Evolutionary conservation across 805 yeast genomes (phyloP).

Genomic region (Kazachstania viticola): DNA sequence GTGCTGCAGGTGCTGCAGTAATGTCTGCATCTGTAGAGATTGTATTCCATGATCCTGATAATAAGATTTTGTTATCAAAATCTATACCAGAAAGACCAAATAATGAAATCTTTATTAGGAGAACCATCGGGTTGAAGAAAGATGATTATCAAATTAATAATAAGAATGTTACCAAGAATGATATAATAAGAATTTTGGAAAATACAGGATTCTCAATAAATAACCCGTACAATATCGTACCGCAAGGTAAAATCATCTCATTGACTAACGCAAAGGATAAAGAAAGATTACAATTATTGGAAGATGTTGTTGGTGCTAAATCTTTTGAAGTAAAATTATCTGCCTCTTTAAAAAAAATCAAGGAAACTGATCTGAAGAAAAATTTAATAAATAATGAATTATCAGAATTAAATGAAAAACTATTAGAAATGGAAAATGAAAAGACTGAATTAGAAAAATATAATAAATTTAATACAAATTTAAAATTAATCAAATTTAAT

Average conservation of each 20-base stretch:
- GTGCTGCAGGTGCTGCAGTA: constrained; percentile 58
- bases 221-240: constrained; percentile 92
- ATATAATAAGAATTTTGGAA: constrained; percentile 70
- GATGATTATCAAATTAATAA: constrained; percentile 84
- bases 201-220: constrained; percentile 86
- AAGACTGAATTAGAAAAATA: constrained; percentile 60
- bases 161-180: constrained; percentile 66
- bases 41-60: constrained; percentile 68
- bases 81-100: constrained; percentile 24
- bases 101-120: constrained; percentile 60
- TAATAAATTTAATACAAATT: constrained; percentile 54
- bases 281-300: constrained; percentile 66
- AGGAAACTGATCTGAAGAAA: constrained; percentile 54
- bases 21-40: constrained; percentile 91
- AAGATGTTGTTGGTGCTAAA: constrained; percentile 91
- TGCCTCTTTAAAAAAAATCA: constrained; percentile 74
- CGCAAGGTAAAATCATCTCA: constrained; percentile 86
- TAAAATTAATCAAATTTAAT: constrained; percentile 63
- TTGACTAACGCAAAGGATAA: constrained; percentile 81
- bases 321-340: constrained; percentile 73
- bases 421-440: constrained; percentile 72
- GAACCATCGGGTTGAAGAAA: constrained; percentile 88
- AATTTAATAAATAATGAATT: constrained; percentile 67
- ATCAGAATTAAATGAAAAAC: constrained; percentile 53
- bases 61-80: constrained; percentile 53